Evolutionary conservation across 208 protist species (phyloP).

Genomic region (Leishmania tropica): DNA sequence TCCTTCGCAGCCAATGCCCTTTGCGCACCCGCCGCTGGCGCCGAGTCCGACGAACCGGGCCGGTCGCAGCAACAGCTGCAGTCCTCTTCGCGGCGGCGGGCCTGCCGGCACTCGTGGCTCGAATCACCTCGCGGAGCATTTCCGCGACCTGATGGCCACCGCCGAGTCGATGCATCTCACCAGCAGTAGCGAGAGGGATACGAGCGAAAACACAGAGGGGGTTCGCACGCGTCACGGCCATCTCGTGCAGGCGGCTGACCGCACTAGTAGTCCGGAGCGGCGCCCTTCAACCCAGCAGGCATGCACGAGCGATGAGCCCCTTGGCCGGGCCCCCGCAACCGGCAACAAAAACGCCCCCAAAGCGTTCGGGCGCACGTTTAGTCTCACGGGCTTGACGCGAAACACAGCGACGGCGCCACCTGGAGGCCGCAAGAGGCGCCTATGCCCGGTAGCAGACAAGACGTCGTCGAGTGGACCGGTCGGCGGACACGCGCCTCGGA

Average conservation of each 20-base stretch:
- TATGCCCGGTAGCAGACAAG: not conserved
- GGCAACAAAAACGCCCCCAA: not conserved
- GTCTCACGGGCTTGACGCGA: slow-evolving; percentile 17
- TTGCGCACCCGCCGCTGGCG: slow-evolving; percentile 23
- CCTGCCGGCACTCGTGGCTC: slow-evolving; percentile 3
- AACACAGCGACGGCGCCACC: not conserved
- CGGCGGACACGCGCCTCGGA: not conserved
- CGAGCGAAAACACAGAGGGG: not conserved
- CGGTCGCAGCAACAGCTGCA: slow-evolving; percentile 14
- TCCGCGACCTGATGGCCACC: slow-evolving; percentile 35
- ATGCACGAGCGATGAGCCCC: not conserved
- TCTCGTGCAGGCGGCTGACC: not conserved
- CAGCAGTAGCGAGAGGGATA: slow-evolving; percentile 6
- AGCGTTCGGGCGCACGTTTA: slow-evolving; percentile 25
- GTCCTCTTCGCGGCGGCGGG: slow-evolving; percentile 20
- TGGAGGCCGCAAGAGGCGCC: slow-evolving; percentile 1
- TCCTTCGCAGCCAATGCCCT: slow-evolving; percentile 2
- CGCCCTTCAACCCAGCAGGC: not conserved
- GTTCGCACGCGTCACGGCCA: slow-evolving; percentile 16
- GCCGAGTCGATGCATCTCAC: slow-evolving; percentile 32
- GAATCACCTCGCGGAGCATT: slow-evolving; percentile 34
- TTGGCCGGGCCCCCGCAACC: not conserved
- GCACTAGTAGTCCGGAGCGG: not conserved
- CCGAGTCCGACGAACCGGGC: slow-evolving; percentile 24
- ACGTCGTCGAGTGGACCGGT: not conserved